Evolutionary conservation across 805 yeast species (phyloP).

Genomic region (Candida tallmaniae): DNA sequence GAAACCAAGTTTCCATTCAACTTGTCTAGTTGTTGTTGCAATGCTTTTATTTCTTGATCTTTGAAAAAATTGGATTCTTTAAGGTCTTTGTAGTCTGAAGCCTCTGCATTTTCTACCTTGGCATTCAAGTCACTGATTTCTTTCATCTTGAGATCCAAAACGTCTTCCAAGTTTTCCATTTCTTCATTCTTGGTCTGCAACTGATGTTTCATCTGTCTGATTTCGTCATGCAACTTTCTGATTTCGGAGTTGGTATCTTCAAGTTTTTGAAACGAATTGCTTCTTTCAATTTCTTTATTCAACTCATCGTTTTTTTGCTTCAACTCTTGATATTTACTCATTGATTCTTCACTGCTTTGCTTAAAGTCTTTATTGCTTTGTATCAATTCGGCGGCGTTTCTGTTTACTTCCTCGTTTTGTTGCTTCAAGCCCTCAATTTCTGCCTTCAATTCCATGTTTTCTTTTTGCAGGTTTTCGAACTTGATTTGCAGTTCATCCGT

Average conservation of each 20-base stretch:
- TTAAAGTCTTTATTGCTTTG: no score
- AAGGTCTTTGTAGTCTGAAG: constrained; percentile 2
- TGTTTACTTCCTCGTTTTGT: background rate
- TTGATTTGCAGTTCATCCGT: no score
- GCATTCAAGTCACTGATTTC: background rate
- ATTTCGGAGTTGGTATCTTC: constrained; percentile 12
- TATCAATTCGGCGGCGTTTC: background rate
- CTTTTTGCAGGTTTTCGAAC: no score
- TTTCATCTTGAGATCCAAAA: constrained; percentile 6
- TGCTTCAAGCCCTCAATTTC: background rate
- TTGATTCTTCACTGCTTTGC: background rate
- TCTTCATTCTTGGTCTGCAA: constrained; percentile 7
- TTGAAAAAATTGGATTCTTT: constrained; percentile 11
- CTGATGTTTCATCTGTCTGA: constrained; percentile 15
- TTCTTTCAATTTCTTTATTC: constrained; percentile 11
- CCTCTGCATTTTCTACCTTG: background rate
- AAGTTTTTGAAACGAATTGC: constrained; percentile 10
- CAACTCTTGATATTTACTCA: background rate
- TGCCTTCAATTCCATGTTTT: background rate
- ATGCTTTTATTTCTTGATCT: constrained; percentile 13
- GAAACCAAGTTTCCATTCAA: constrained; percentile 5
- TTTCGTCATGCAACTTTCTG: constrained; percentile 9
- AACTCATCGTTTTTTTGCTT: constrained; percentile 8
- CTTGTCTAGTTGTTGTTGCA: constrained; percentile 13
- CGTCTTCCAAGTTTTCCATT: constrained; percentile 3